Conservation (phyloP, 2,329 filamentous ascomycete genomes). For the Fusarium pseudoanthophilum region DNA sequence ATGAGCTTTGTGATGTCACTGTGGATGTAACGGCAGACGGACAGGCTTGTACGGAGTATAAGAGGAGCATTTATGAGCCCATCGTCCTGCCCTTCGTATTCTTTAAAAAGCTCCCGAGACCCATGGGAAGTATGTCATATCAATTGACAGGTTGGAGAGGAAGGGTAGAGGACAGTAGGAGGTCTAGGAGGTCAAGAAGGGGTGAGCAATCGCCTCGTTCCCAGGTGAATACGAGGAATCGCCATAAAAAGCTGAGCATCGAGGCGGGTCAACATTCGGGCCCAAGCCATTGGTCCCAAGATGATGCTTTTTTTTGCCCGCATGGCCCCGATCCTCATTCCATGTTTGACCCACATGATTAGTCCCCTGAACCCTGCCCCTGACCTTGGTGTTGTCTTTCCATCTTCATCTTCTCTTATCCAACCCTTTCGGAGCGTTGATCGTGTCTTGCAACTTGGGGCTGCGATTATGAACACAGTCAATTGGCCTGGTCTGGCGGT, state of each 20-base stretch:
- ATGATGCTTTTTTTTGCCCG: conserved; percentile 19
- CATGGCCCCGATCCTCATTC: conserved; percentile 26
- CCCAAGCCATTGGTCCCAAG: conserved; percentile 36
- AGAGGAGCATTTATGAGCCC: background rate
- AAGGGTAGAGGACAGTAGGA: background rate
- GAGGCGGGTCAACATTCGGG: conserved; percentile 35
- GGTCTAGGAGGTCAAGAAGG: background rate
- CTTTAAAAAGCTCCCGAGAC: conserved; percentile 14
- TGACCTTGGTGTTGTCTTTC: conserved; percentile 9
- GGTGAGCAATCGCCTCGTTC: conserved; percentile 9
- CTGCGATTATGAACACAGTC: background rate
- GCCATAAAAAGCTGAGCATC: conserved; percentile 36
- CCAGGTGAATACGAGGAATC: conserved; percentile 39
- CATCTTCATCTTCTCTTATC: conserved; percentile 18
- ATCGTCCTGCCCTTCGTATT: conserved; percentile 32
- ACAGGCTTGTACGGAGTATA: background rate
- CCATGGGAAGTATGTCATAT: conserved; percentile 1
- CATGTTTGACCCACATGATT: conserved; percentile 27
- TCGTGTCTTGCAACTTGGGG: conserved; percentile 7
- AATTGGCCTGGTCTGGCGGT: background rate
- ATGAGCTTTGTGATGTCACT: conserved; percentile 36
- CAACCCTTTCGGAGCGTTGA: conserved; percentile 27
- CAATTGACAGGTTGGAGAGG: background rate
- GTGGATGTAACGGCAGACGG: conserved; percentile 29
- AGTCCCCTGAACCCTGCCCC: conserved; percentile 40